A percentile compares a stretch with the other conserved stretches of the same genome.
Evolutionary conservation across 192 early-diverging fungal genomes (phyloP).

Genomic region (Gamsiella multidivaricata): DNA sequence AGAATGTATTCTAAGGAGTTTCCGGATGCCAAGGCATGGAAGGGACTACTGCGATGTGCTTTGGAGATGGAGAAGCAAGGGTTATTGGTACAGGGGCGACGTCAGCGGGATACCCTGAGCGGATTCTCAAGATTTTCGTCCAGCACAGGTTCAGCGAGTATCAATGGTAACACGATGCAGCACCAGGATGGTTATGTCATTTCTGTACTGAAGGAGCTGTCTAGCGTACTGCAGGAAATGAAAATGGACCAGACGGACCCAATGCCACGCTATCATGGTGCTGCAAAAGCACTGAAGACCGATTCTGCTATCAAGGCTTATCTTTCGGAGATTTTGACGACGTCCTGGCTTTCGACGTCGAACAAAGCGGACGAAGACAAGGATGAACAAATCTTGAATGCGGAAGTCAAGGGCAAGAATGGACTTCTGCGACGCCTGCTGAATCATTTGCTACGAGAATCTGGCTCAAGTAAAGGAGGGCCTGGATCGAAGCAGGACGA

Average conservation of each 20-base stretch:
- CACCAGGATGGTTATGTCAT: neutral
- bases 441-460: slow-evolving; percentile 26
- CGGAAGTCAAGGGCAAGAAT: slow-evolving; percentile 39
- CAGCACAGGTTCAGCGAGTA: neutral
- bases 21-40: slow-evolving; percentile 49
- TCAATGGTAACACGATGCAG: neutral
- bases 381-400: neutral
- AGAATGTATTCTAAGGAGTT: slow-evolving; percentile 10
- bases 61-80: slow-evolving; percentile 18
- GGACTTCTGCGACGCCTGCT: slow-evolving; percentile 37
- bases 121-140: neutral
- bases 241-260: neutral
- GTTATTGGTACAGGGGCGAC: neutral
- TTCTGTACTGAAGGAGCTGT: slow-evolving; percentile 22
- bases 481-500: no score
- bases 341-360: slow-evolving; percentile 20
- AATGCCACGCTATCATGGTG: neutral
- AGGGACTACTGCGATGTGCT: slow-evolving; percentile 36
- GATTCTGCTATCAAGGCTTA: slow-evolving; percentile 13
- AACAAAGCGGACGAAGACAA: neutral
- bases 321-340: slow-evolving; percentile 15
- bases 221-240: slow-evolving; percentile 13
- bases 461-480: neutral
- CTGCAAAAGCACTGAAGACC: neutral
- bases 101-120: neutral